Evolutionary conservation across 1,284 basidiomycete genomes (phyloP), one percentile per base, ranked within the genome.

Genomic region (Fomitopsis schrenkii): DNA sequence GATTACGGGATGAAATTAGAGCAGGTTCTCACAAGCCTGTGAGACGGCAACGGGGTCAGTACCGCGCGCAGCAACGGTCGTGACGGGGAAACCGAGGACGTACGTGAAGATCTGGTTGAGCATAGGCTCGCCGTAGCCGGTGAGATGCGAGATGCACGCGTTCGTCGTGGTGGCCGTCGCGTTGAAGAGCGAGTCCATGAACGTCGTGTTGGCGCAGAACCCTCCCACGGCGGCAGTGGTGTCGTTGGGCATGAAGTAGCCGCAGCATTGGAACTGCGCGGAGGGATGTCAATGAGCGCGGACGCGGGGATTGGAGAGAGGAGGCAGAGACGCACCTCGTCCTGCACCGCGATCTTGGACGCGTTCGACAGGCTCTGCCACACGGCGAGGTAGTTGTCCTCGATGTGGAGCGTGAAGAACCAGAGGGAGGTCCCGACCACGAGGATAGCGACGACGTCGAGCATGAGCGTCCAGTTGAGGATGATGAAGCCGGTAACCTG

Each of bases 91-190:
- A 35, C 22, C 46, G 28, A 48, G 26, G 38, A 82, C 88, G 61
- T 74, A 92, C 86, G 91, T 90, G 78, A 95, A 95, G 55, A 89
- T 80, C 66, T 91, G 83, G 72, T 94, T 90, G 65, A 95, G 77
- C 28, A 83, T 88, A 66, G 74, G 78, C 70, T 94, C 91, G 22
- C 88, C 86, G 70, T 82, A 85, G 15, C 66, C 66, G 5, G 87
- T 89, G 61, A 93, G 79, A 28, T 83, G 83, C 26, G 77, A 77
- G 56, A 91, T 88, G 69, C 93, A 95, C 42, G 67, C 66, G 60
- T 58, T 61, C 36, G 71, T 75, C 63, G 75, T 74, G 35, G 68
- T 65, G 66, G 81, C 80, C 62, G 75, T 77, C 33, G 78, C 72
- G 60, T 80, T 76, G 36, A 82, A 74, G 59, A 73, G 72, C 57